phyloP scores from a whole-genome alignment of 1,139 yeast species.

The Magnusiomyces magnusii region DNA sequence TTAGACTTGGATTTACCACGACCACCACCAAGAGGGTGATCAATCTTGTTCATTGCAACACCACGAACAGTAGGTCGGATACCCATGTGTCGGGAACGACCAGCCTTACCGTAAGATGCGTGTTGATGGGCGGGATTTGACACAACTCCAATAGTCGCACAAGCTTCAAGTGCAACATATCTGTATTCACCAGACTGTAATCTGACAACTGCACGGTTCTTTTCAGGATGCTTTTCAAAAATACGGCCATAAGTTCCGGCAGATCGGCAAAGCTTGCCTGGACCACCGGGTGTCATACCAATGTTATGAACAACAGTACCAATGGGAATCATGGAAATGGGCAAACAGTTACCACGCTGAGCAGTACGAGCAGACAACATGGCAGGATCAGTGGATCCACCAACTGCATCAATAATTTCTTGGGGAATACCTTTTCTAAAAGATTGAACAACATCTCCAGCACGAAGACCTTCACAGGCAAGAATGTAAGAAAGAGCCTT shows the following conservation, averaged over 20 bases:
- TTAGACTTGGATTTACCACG: conserved; percentile 98
- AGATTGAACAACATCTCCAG: conserved; percentile 85
- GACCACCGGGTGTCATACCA: conserved; percentile 70
- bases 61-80: conserved; percentile 96
- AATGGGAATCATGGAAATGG: conserved; percentile 82
- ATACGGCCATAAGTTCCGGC: conserved; percentile 95
- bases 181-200: conserved; percentile 93
- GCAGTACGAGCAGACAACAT: conserved; percentile 79
- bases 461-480: conserved; percentile 89
- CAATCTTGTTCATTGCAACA: conserved; percentile 95
- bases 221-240: conserved; percentile 68
- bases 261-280: conserved; percentile 83
- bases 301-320: conserved; percentile 88
- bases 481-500: conserved; percentile 67
- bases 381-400: conserved; percentile 84
- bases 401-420: conserved; percentile 69
- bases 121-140: conserved; percentile 95
- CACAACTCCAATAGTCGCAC: conserved; percentile 91
- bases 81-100: conserved; percentile 88
- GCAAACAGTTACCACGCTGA: conserved; percentile 92
- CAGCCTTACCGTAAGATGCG: conserved; percentile 91
- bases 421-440: conserved; percentile 84
- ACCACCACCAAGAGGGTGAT: conserved; percentile 99
- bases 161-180: conserved; percentile 73
- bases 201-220: conserved; percentile 66